Conservation (phyloP, 2,329 filamentous ascomycete genomes). For the Pseudogymnoascus sp. region DNA sequence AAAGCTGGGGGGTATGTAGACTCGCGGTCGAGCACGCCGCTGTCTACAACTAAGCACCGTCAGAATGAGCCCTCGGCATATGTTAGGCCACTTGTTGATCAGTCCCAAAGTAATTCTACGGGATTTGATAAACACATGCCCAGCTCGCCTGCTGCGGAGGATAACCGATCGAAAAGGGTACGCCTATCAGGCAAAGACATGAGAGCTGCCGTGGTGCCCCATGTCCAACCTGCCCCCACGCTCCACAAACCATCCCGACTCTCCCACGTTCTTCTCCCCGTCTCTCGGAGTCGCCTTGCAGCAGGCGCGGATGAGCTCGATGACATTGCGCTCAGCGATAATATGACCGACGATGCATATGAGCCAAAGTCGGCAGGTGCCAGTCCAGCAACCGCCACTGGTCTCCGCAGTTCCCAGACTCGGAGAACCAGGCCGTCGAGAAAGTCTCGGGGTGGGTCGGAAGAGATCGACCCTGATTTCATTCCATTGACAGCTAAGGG, state of each 20-base stretch:
- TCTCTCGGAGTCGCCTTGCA: background rate
- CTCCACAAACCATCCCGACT: conserved; percentile 6
- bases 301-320: background rate
- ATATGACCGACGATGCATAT: background rate
- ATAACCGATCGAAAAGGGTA: background rate
- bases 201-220: background rate
- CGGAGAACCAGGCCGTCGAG: background rate
- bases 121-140: background rate
- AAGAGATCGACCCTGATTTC: background rate
- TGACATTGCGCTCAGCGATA: background rate
- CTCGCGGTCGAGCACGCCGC: background rate
- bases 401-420: background rate
- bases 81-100: background rate
- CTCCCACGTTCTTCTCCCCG: background rate
- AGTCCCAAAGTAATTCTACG: background rate
- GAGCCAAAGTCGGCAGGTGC: background rate
- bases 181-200: conserved; percentile 2
- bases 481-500: conserved; percentile 9
- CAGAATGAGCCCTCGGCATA: background rate
- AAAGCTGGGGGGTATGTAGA: background rate
- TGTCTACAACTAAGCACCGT: background rate
- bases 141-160: background rate
- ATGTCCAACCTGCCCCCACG: background rate
- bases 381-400: too few species aligned
- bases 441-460: background rate